Evolutionary conservation across 306 rosid genomes (phyloP).

Genomic region (Leucaena leucocephala): DNA sequence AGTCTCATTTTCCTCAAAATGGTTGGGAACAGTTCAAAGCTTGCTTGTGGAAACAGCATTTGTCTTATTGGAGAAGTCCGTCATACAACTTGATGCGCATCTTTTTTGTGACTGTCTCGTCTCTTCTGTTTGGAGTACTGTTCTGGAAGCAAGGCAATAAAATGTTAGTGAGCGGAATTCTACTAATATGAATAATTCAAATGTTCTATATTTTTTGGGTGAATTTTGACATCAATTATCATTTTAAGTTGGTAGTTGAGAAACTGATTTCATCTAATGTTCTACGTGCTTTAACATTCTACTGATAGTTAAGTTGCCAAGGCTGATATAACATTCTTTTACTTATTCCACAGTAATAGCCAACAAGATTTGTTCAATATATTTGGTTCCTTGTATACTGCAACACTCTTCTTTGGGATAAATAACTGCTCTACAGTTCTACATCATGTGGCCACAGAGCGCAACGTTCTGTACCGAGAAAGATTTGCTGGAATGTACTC

Average conservation of each 20-base stretch:
- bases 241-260: neutral
- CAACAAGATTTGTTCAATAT: constrained; percentile 61
- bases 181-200: neutral
- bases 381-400: constrained; percentile 58
- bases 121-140: constrained; percentile 58
- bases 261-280: neutral
- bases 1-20: constrained; percentile 53
- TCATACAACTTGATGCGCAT: constrained; percentile 62
- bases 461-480: constrained; percentile 63
- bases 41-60: constrained; percentile 70
- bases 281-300: neutral
- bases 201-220: neutral
- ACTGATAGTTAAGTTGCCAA: neutral
- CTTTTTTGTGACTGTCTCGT: constrained; percentile 36
- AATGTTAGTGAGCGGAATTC: constrained; percentile 38
- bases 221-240: neutral
- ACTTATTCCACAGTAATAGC: constrained; percentile 39
- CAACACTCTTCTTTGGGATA: constrained; percentile 55
- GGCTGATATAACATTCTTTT: neutral
- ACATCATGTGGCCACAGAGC: constrained; percentile 57
- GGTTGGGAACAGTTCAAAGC: constrained; percentile 68
- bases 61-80: constrained; percentile 83
- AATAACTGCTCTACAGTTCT: constrained; percentile 61
- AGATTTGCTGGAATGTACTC: constrained; percentile 74
- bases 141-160: constrained; percentile 64